Percentiles rank a stretch among this genome's conserved stretches.
phyloP scores from a whole-genome alignment of 106 monocot genomes.

The Cymbidium sinense region DNA sequence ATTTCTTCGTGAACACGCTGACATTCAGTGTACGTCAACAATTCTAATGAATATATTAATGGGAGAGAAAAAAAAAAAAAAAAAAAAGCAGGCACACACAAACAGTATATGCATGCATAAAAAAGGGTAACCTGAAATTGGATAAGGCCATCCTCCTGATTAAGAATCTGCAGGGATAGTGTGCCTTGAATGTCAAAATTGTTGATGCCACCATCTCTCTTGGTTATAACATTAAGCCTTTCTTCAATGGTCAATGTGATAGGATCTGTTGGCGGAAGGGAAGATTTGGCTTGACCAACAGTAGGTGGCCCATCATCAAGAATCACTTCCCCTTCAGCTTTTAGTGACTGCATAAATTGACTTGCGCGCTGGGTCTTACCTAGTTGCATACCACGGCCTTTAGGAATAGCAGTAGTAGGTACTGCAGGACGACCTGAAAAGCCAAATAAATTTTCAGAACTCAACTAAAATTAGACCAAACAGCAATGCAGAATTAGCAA shows the following conservation, averaged over 20 bases:
- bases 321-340: constrained; percentile 99
- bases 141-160: constrained; percentile 86
- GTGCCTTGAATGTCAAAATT: constrained; percentile 96
- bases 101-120: not conserved
- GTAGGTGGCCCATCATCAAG: constrained; percentile 74
- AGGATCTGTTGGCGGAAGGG: constrained; percentile 74
- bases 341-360: constrained; percentile 86
- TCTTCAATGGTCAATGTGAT: constrained; percentile 90
- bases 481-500: not conserved
- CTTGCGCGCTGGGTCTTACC: constrained; percentile 77
- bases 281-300: constrained; percentile 33
- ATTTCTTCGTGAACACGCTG: not conserved
- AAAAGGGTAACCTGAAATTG: constrained; percentile 68
- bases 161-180: constrained; percentile 87
- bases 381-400: constrained; percentile 93
- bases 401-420: constrained; percentile 72
- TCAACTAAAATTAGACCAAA: not conserved
- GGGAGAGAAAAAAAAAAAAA: no score
- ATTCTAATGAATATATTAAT: not conserved
- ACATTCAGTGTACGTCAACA: not conserved
- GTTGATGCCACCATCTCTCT: constrained; percentile 84
- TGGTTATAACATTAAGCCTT: constrained; percentile 62
- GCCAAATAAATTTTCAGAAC: not conserved
- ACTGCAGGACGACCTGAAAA: constrained; percentile 63
- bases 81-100: not conserved